Percentiles rank a stretch among this genome's conserved stretches.
phyloP scores from a whole-genome alignment of 495 filamentous ascomycete species.

The Penicillium lagena region DNA sequence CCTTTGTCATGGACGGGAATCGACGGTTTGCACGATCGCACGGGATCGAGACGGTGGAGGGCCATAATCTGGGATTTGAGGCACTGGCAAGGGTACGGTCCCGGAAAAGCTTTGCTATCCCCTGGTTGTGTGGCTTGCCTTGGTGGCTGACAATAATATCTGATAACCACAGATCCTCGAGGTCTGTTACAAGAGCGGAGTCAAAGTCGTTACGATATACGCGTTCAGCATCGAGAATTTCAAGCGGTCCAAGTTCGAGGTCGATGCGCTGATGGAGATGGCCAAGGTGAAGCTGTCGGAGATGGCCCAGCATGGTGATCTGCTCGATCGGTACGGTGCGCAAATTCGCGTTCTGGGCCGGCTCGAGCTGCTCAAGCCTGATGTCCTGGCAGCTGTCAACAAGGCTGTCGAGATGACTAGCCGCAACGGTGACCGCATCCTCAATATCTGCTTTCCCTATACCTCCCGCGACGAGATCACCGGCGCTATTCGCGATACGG shows the following conservation, averaged over 20 bases:
- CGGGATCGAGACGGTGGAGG: constrained; percentile 93
- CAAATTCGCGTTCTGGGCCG: constrained; percentile 78
- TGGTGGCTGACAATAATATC: neutral
- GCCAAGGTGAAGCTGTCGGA: constrained; percentile 90
- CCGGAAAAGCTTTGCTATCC: constrained; percentile 1
- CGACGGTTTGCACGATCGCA: constrained; percentile 81
- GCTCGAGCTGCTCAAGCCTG: constrained; percentile 68
- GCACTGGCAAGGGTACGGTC: constrained; percentile 69
- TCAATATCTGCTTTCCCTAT: constrained; percentile 97
- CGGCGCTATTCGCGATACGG: constrained; percentile 78
- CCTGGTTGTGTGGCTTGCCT: neutral
- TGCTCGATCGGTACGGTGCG: constrained; percentile 89
- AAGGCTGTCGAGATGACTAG: constrained; percentile 75
- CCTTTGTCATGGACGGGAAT: constrained; percentile 99
- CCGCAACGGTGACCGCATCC: constrained; percentile 71
- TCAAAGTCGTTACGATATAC: constrained; percentile 94
- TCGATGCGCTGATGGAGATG: constrained; percentile 96
- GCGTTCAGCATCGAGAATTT: constrained; percentile 99
- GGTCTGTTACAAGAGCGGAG: constrained; percentile 92
- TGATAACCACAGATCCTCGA: constrained; percentile 67
- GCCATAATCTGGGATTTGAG: constrained; percentile 95
- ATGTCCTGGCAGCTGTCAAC: constrained; percentile 84
- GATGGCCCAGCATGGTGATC: constrained; percentile 84
- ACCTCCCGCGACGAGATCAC: constrained; percentile 96
- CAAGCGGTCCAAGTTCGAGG: constrained; percentile 95